These are phyloP conservation scores for Casuarina cunninghamiana DNA, from an alignment of 306 rosid species.

Conservation along the genomic window DNA sequence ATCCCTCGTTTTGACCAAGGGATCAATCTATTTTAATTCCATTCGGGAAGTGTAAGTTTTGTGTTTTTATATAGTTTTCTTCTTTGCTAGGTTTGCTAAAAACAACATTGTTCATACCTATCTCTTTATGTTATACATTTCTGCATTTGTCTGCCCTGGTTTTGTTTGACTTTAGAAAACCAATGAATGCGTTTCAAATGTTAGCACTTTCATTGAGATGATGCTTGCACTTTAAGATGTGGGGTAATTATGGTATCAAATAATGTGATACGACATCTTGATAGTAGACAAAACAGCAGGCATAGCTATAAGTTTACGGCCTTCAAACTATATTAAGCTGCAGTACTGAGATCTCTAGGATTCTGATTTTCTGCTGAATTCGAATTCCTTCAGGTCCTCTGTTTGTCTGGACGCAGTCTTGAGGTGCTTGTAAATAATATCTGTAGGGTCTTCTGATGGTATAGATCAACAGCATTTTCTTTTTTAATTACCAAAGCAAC, in stretches of 20 bases:
- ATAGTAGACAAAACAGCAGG: neutral
- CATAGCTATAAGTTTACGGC: conserved; percentile 18
- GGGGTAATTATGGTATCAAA: neutral
- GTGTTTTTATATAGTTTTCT: conserved; percentile 13
- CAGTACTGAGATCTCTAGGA: conserved; percentile 6
- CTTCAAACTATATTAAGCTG: conserved; percentile 8
- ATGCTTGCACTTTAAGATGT: neutral
- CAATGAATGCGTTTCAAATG: neutral
- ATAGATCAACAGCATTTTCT: neutral
- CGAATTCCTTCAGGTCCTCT: conserved; percentile 5
- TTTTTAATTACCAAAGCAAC: neutral
- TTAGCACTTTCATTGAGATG: neutral
- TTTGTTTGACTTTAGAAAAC: neutral
- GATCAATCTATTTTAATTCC: conserved; percentile 87
- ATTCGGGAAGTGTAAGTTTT: conserved; percentile 91
- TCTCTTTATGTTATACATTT: conserved; percentile 9
- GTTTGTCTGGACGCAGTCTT: neutral
- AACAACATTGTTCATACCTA: conserved; percentile 5
- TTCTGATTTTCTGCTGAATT: conserved; percentile 7
- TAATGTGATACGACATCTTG: neutral
- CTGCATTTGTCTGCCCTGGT: conserved; percentile 13
- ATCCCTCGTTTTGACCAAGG: conserved; percentile 71
- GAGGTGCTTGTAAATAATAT: neutral
- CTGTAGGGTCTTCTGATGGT: neutral
- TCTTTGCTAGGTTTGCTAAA: conserved; percentile 22